Base-by-base conservation (phyloP, 2,329 filamentous ascomycete species). In the Exophiala lecanii-corni region DNA sequence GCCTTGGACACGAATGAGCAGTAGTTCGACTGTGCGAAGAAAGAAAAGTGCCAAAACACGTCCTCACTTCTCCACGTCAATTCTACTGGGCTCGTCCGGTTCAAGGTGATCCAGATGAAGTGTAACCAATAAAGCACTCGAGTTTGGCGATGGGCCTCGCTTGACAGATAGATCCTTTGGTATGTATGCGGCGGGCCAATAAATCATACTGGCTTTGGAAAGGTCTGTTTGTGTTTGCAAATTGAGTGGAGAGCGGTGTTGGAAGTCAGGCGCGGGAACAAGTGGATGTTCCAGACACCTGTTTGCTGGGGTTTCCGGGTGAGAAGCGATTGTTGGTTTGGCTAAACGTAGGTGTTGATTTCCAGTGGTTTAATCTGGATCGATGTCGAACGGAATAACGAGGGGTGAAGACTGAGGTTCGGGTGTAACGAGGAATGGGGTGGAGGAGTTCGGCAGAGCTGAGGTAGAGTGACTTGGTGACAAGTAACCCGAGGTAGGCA, bases 91-190 rank as follows among this genome's bases (percentile, higher is more conserved):
- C 40, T 48, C 37, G 39, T 49, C 41, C 35, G 33, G 33, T 28
- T 46, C 39, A 43, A 46, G 37, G 19, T 40, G 34, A 41, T 47
- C 49, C 36, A 38, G 42, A 36, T 40, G 31, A 28, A 28, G 25
- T 13, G 37, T 41, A 41, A 49, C 42, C 49, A 49, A 51, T 46
- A 51, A 42, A 51, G 45, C 35, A 30, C 37, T 36, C 36, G 48
- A 53, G 47, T 53, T 47, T 47, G 51, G 51, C 48, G 51, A 47
- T 47, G 51, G 51, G 48, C 51, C 45, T 48, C 36, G 47, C 41
- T 42, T 35, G 40, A 26, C 38, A 37, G 43, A 46, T 38, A 44
- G 40, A 46, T 45, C 35, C 49, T 51, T 21, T 37, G 21, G 19
- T 13, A 32, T 42, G 32, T 45, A 21, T 42, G 36, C 31, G 18